Evolutionary conservation across 2,329 filamentous ascomycete species (phyloP), one percentile per base, ranked within the genome.

Genomic region (Trichoderma cornu-damae): DNA sequence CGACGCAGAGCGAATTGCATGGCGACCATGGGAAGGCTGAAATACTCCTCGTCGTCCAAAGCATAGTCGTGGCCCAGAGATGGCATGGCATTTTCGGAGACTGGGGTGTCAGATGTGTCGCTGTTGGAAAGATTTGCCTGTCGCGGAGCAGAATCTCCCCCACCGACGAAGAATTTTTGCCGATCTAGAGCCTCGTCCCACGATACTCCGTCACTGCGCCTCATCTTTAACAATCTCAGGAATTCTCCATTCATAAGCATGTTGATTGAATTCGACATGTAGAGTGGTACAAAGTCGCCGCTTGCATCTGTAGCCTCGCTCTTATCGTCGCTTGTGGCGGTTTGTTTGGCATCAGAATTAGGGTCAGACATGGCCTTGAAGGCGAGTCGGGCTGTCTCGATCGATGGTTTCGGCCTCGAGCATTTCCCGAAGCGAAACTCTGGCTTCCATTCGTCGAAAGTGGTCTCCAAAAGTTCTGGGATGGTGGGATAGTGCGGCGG

Each of bases 1-100:
- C 91, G 88, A 1, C 86, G 84, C 24, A 96, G 75, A 0, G 85
- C 79, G 63, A 92, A 94, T 62, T 95, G 88, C 79, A 90, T 89
- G 1, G 80, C 78, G 26, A 82, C 62, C 26, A 86, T 69, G 1
- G 81, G 79, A 34, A 84, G 71, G 44, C 81, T 85, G 32, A 75
- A 63, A 14, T 73, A 64, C 1, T 65, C 65, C 11, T 61, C 69
- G 26, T 72, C 65, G 12, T 60, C 62, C 7, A 61, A 51, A 0
- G 71, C 59, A 50, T 71, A 64, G 42, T 77, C 73, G 9, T 60
- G 61, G 4, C 62, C 59, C 47, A 72, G 57, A 20, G 61, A 51
- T 6, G 60, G 32, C 4, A 60, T 50, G 8, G 55, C 59, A 16
- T 62, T 61, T 32, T 26, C 20, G 9, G 51, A 47, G 9, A 59